Evolutionary conservation across 257 asterid species (phyloP).

Genomic region (Ocimum tenuiflorum): DNA sequence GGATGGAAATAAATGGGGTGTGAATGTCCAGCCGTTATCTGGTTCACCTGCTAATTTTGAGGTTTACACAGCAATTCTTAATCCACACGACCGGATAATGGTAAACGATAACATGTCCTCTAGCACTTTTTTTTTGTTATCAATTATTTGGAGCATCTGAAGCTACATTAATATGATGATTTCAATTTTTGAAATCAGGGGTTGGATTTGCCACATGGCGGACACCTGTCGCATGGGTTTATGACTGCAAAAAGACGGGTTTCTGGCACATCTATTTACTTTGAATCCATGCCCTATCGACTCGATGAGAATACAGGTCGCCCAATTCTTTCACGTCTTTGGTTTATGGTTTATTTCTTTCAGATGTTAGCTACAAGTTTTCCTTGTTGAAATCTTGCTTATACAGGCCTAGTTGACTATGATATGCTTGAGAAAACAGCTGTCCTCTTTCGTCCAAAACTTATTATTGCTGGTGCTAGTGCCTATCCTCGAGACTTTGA

Average conservation of each 20-base stretch:
- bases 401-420: conserved; percentile 76
- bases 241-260: conserved; percentile 94
- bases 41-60: conserved; percentile 98
- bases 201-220: conserved; percentile 93
- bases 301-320: conserved; percentile 86
- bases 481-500: conserved; percentile 93
- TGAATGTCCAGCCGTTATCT: conserved; percentile 86
- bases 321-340: not conserved
- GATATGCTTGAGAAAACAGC: conserved; percentile 93
- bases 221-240: conserved; percentile 93
- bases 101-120: conserved; percentile 27
- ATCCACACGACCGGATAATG: conserved; percentile 89
- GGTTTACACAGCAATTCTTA: conserved; percentile 85
- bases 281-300: conserved; percentile 94
- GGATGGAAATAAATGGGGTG: conserved; percentile 78
- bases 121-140: not conserved
- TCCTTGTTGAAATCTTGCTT: not conserved
- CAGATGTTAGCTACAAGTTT: not conserved
- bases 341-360: not conserved
- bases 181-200: conserved; percentile 44
- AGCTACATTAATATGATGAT: not conserved
- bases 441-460: conserved; percentile 79
- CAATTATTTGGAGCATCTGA: not conserved
- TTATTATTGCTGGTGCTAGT: conserved; percentile 91
- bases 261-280: conserved; percentile 88